phyloP scores from a whole-genome alignment of 2,329 filamentous ascomycete species.

The Trichoderma sp. region DNA sequence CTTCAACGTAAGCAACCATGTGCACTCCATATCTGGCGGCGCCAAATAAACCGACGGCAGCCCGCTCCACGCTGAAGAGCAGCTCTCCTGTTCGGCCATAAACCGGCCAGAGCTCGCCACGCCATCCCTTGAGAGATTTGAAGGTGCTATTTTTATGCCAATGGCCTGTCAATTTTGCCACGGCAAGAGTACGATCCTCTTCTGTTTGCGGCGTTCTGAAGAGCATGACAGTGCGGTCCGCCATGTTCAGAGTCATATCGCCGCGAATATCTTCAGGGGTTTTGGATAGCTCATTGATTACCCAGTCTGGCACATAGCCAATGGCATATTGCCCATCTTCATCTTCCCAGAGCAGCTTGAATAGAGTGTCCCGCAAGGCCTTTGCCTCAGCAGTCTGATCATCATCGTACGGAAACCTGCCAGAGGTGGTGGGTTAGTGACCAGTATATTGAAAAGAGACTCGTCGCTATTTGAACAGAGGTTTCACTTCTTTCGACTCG shows the following conservation, averaged over 20 bases:
- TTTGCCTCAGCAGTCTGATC: conserved; percentile 60
- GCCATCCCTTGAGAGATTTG: conserved; percentile 75
- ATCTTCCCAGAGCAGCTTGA: conserved; percentile 66
- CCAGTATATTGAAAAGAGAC: background rate
- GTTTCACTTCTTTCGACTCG: too few relatives aligned
- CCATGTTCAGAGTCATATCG: conserved; percentile 63
- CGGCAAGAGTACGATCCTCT: conserved; percentile 62
- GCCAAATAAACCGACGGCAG: conserved; percentile 74
- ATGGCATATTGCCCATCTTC: conserved; percentile 66
- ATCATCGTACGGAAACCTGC: conserved; percentile 77
- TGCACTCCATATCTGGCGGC: conserved; percentile 80
- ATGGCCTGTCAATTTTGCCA: conserved; percentile 62
- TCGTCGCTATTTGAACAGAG: background rate
- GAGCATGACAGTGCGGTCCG: conserved; percentile 65
- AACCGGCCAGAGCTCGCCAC: conserved; percentile 78
- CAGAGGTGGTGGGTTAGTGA: background rate
- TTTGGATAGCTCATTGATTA: conserved; percentile 53
- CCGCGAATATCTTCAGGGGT: conserved; percentile 57
- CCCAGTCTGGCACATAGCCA: conserved; percentile 60
- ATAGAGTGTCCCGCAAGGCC: conserved; percentile 63
- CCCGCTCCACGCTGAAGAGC: conserved; percentile 77
- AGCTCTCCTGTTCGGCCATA: conserved; percentile 67
- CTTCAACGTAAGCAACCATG: conserved; percentile 71
- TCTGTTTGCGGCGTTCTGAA: conserved; percentile 60
- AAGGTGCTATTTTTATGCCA: conserved; percentile 76